A percentile compares a stretch with the other conserved stretches of the same genome.
Conservation (phyloP, 1,284 basidiomycete species). For the Trichosporon sp. region DNA sequence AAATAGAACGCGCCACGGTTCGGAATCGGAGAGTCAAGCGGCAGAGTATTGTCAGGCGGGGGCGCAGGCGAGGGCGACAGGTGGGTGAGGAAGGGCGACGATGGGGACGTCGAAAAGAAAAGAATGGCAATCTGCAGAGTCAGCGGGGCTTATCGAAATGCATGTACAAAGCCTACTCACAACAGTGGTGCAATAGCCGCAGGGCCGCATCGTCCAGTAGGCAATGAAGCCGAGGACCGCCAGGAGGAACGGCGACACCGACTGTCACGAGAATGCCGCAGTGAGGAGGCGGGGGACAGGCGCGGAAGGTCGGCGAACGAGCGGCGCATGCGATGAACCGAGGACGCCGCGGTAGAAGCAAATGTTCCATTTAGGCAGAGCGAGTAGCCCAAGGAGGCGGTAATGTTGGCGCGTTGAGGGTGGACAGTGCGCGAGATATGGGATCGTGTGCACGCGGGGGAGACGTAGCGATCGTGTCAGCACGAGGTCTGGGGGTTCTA, state of each 20-base stretch:
- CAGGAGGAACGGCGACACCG: constrained; percentile 34
- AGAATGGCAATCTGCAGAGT: constrained; percentile 31
- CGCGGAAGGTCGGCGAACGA: not conserved
- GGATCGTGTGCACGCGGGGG: not conserved
- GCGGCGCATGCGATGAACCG: not conserved
- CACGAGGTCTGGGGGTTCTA: not conserved
- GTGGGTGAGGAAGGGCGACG: constrained; percentile 37
- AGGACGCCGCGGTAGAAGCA: not conserved
- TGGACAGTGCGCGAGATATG: not conserved
- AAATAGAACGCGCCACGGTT: constrained; percentile 31
- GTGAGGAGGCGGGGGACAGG: not conserved
- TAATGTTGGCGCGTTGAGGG: not conserved
- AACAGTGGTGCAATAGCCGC: constrained; percentile 35
- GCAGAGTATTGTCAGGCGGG: constrained; percentile 7
- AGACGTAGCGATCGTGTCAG: constrained; percentile 1
- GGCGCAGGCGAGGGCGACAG: constrained; percentile 6
- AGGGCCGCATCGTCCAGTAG: constrained; percentile 33
- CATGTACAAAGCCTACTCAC: constrained; percentile 20
- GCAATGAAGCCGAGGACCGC: constrained; percentile 23
- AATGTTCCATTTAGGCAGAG: not conserved
- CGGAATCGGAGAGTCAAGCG: constrained; percentile 20
- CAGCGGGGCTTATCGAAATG: not conserved
- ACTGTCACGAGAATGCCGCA: constrained; percentile 12
- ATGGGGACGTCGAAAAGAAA: constrained; percentile 38
- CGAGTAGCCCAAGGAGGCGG: not conserved